phyloP scores from a whole-genome alignment of 2,329 filamentous ascomycete genomes.

The Xylariaceae sp. region DNA sequence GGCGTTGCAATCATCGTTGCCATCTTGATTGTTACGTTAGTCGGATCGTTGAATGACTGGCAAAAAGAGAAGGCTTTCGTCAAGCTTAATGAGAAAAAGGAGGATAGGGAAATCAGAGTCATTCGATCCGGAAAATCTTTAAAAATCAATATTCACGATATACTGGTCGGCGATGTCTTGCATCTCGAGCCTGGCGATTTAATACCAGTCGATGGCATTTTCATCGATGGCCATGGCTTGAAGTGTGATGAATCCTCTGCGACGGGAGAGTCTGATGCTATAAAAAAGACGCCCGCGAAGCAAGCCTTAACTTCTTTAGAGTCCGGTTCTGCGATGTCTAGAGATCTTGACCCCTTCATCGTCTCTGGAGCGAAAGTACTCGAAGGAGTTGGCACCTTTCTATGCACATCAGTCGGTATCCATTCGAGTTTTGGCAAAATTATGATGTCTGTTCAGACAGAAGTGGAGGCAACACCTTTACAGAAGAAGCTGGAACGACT shows the following conservation, averaged over 20 bases:
- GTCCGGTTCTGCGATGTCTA: constrained; percentile 44
- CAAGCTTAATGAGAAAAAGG: constrained; percentile 54
- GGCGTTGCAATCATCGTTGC: constrained; percentile 59
- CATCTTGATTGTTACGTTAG: constrained; percentile 57
- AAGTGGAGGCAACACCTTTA: constrained; percentile 49
- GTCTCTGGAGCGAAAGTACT: constrained; percentile 54
- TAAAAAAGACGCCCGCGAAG: constrained; percentile 59
- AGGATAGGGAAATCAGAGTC: constrained; percentile 59
- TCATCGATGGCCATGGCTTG: constrained; percentile 60
- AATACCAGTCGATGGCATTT: constrained; percentile 62
- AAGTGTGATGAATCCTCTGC: constrained; percentile 68
- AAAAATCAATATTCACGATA: constrained; percentile 58
- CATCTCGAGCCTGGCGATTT: constrained; percentile 66
- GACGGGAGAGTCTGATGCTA: constrained; percentile 66
- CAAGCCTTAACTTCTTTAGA: constrained; percentile 55
- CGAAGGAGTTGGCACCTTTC: constrained; percentile 50
- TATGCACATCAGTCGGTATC: constrained; percentile 52
- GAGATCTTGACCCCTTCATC: constrained; percentile 59
- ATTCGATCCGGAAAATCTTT: constrained; percentile 60
- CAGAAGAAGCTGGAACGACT: constrained; percentile 51
- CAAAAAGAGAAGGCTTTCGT: constrained; percentile 60
- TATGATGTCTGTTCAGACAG: constrained; percentile 52
- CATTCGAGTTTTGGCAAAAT: constrained; percentile 53
- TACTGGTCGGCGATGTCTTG: constrained; percentile 63
- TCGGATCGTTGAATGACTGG: constrained; percentile 59